Base-by-base conservation (phyloP, 1,139 yeast species). In the Scheffersomyces parashehatae region DNA sequence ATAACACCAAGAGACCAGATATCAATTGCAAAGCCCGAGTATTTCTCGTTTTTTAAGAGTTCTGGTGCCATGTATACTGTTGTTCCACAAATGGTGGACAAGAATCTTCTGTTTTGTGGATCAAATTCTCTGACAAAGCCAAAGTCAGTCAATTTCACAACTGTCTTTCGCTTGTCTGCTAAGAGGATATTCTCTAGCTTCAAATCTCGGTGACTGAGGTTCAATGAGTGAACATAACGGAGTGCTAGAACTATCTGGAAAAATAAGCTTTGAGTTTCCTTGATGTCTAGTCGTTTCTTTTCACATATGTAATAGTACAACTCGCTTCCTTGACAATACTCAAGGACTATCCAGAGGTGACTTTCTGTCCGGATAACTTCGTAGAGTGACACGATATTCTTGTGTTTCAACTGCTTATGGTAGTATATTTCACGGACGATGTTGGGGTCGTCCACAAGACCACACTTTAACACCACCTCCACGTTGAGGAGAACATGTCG, bases 1-100 rank as follows among this genome's bases (percentile, higher is more conserved):
- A 93, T 90, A 7, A 93, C 81, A 0, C 99, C 99, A 47, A 93
- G 67, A 0, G 97, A 83, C 99, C 99, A 93, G 3, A 88, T 81
- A 62, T 93, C 99, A 5, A 85, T 77, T 46, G 85, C 81, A 55
- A 86, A 83, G 0, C 98, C 99, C 34, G 83, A 82, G 59, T 93
- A 93, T 43, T 81, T 83, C 44, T 79, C 77, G 49, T 81, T 78
- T 43, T 75, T 70, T 32, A 90, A 70, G 54, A 93, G 70, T 59
- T 93, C 99, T 0, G 99, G 99, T 0, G 99, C 97, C 97, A 91
- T 90, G 60, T 93, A 93, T 5, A 90, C 95, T 0, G 91, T 82
- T 0, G 99, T 93, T 2, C 99, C 99, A 65, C 99, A 93, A 1
- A 90, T 76, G 0, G 97, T 93, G 38, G 87, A 87, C 36, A 93